Base-by-base conservation (phyloP, 1,284 basidiomycete species). In the Ceratobasidium sp. region DNA sequence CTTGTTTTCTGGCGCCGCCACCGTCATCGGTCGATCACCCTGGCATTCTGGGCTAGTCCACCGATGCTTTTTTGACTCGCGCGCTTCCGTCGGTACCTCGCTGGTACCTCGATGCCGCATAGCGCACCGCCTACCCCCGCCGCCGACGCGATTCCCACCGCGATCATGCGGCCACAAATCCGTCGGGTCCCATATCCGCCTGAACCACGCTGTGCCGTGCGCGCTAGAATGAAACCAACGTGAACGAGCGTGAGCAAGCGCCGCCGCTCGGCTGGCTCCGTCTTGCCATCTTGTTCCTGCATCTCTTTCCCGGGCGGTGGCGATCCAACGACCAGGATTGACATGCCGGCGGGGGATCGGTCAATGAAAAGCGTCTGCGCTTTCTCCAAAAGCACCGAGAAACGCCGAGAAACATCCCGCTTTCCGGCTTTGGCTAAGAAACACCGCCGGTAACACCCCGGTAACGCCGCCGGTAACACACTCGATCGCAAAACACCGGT, bases 1-100 rank as follows among this genome's bases (percentile, higher is more conserved):
- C 46, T 49, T n/a, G n/a, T 52, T 25, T 40, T 40, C 11, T 56
- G 49, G 49, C 17, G 34, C 67, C 54, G 67, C 67, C 54, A 57
- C 54, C 43, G 37, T 51, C 54, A 57, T 56, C 51, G 25, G 69
- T 70, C 69, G 69, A 71, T 71, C 69, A 44, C 56, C 44, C 59
- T 61, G 59, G 59, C 44, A 62, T 61, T 57, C 40, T 43, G 49
- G 46, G 54, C 22, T 56, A 54, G 54, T 29, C 54, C 13, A 13
- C 52, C 54, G 68, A 61, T 71, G 19, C 34, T 29, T 61, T 59
- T 71, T 71, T 61, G 57, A 71, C 69, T 71, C 40, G 25, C 9
- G 52, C 25, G 37, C 37, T 37, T 2, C 37, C 37, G 37, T 37
- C 37, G 37, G 37, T 8, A 2, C 37, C 37, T n/a, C n/a, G n/a